Conservation (phyloP, 306 rosid genomes). For the Sesbania bispinosa region DNA sequence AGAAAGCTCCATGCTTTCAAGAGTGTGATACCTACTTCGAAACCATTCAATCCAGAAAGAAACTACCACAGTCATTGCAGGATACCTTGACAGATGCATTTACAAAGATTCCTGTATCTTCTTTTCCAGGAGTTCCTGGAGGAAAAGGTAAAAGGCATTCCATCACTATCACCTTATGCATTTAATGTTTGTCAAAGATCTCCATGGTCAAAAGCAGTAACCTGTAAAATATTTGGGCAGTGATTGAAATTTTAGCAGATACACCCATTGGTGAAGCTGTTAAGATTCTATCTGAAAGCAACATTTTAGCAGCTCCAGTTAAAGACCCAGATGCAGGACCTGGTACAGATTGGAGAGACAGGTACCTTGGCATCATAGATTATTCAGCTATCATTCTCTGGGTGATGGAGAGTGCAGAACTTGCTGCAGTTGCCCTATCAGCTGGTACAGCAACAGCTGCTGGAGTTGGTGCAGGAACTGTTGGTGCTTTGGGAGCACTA, state of each 20-base stretch:
- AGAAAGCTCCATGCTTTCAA: constrained; percentile 31
- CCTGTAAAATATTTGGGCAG: constrained; percentile 36
- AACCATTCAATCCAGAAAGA: constrained; percentile 76
- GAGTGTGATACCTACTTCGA: constrained; percentile 68
- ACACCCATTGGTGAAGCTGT: constrained; percentile 62
- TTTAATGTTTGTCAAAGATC: too few species aligned
- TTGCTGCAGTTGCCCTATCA: constrained; percentile 76
- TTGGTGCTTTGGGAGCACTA: constrained; percentile 74
- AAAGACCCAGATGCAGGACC: constrained; percentile 47
- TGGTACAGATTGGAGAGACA: constrained; percentile 64
- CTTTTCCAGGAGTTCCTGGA: constrained; percentile 71
- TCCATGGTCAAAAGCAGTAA: constrained; percentile 5
- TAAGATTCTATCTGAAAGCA: constrained; percentile 66
- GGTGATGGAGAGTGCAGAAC: constrained; percentile 94
- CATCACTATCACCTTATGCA: background rate
- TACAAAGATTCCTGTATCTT: constrained; percentile 72
- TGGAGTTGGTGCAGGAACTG: constrained; percentile 82
- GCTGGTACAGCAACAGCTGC: constrained; percentile 83
- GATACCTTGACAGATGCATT: constrained; percentile 76
- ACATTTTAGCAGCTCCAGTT: constrained; percentile 89
- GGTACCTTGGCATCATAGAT: constrained; percentile 84
- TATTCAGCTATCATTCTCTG: constrained; percentile 77
- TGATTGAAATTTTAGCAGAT: constrained; percentile 79
- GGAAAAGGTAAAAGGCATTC: constrained; percentile 65
- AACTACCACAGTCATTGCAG: constrained; percentile 59